Percentiles rank a stretch among this genome's conserved stretches.
These are phyloP conservation scores for Syzygium grande DNA, from an alignment of 345 rosid species.

Conservation along the genomic window DNA sequence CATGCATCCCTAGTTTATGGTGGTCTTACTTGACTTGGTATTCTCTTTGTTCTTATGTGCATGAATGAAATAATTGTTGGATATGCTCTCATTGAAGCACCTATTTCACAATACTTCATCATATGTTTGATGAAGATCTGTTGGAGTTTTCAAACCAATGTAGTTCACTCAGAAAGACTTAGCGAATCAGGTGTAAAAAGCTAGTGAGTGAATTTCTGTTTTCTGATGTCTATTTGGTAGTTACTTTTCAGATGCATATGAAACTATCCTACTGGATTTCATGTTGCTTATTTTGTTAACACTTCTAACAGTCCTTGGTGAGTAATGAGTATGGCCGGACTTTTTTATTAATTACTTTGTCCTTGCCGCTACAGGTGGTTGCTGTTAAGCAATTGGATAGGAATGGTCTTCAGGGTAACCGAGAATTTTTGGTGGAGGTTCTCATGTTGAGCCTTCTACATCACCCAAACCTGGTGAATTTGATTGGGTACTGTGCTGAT, in stretches of 20 bases:
- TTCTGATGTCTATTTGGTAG: neutral
- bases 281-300: neutral
- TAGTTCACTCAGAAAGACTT: neutral
- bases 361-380: slow-evolving; percentile 48
- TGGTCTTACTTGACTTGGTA: neutral
- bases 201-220: neutral
- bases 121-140: neutral
- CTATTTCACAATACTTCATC: neutral
- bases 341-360: neutral
- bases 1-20: neutral
- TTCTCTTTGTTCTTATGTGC: neutral
- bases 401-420: slow-evolving; percentile 96
- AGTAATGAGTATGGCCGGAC: neutral
- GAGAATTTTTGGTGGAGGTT: slow-evolving; percentile 97
- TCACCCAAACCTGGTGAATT: slow-evolving; percentile 89
- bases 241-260: neutral
- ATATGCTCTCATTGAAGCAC: neutral
- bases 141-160: neutral
- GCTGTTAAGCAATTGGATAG: slow-evolving; percentile 96
- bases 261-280: neutral
- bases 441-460: slow-evolving; percentile 99
- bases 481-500: slow-evolving; percentile 98
- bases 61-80: neutral
- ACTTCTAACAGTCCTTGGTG: neutral
- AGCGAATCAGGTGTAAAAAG: neutral